Conservation (phyloP, 2,329 filamentous ascomycete species). For the Raffaelea arxii region DNA sequence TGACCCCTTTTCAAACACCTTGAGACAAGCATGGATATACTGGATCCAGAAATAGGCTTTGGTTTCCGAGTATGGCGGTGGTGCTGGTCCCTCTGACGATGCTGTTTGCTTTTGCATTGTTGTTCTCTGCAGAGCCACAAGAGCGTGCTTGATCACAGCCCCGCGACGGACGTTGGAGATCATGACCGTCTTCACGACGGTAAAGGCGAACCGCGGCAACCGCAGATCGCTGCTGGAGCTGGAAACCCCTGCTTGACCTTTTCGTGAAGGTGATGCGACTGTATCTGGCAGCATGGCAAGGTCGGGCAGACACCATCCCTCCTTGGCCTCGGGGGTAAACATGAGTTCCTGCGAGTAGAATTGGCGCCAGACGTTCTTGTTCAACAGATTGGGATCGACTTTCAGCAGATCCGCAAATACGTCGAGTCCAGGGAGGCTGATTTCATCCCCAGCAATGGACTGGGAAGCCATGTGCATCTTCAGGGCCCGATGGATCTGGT, state of each 20-base stretch:
- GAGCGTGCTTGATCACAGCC: background rate
- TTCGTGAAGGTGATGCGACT: background rate
- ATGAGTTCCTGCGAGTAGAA: conserved; percentile 1
- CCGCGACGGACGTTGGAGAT: background rate
- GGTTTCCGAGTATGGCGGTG: background rate
- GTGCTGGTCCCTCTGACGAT: background rate
- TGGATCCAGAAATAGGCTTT: conserved; percentile 2
- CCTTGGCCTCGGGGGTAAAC: conserved; percentile 1
- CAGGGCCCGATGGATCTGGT: background rate
- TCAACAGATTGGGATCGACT: background rate
- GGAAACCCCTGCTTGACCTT: background rate
- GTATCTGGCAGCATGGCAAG: background rate
- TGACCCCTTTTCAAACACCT: background rate
- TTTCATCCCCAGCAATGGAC: background rate
- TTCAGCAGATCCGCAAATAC: background rate
- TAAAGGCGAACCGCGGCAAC: conserved; percentile 1
- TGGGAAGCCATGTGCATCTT: background rate
- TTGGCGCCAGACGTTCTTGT: background rate
- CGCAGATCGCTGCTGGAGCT: background rate
- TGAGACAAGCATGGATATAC: background rate
- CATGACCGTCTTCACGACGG: background rate
- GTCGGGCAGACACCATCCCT: conserved; percentile 1
- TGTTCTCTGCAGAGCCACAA: background rate
- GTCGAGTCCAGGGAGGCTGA: background rate
- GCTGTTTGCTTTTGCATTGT: background rate